A percentile compares a stretch with the other conserved stretches of the same genome.
phyloP scores from a whole-genome alignment of 2,329 filamentous ascomycete species.

The Cladophialophora exuberans region DNA sequence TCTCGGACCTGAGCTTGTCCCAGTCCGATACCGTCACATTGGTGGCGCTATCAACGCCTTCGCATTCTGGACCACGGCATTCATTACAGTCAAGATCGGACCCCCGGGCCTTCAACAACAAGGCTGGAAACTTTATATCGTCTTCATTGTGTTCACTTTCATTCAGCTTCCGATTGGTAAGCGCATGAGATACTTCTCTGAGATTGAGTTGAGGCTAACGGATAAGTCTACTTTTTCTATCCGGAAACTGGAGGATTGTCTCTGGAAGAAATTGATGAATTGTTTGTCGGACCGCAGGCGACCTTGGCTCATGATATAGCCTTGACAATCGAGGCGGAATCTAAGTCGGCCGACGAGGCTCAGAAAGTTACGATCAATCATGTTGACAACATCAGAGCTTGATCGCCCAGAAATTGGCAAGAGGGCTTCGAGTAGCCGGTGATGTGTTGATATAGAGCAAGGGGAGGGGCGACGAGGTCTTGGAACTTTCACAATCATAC shows the following conservation, averaged over 20 bases:
- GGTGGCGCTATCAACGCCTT: slow-evolving; percentile 35
- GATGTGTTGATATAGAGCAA: too few species aligned
- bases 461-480: too few species aligned
- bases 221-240: slow-evolving; percentile 19
- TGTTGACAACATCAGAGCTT: too few species aligned
- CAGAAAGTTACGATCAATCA: too few species aligned
- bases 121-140: slow-evolving; percentile 1
- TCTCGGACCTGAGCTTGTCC: slow-evolving; percentile 36
- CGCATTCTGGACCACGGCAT: not conserved
- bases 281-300: not conserved
- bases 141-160: slow-evolving; percentile 1
- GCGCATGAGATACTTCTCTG: not conserved
- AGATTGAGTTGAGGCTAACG: not conserved
- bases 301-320: too few species aligned
- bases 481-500: too few species aligned
- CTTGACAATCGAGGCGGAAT: too few species aligned
- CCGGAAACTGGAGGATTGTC: slow-evolving; percentile 23
- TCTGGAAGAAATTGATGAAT: slow-evolving; percentile 16
- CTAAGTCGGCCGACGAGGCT: too few species aligned
- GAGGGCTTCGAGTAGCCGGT: too few species aligned
- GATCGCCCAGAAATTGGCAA: too few species aligned
- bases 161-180: slow-evolving; percentile 2
- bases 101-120: not conserved
- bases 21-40: slow-evolving; percentile 39
- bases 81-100: slow-evolving; percentile 7